Evolutionary conservation across 805 yeast species (phyloP), one percentile per base, ranked within the genome.

Genomic region (Metschnikowia amazonensis): DNA sequence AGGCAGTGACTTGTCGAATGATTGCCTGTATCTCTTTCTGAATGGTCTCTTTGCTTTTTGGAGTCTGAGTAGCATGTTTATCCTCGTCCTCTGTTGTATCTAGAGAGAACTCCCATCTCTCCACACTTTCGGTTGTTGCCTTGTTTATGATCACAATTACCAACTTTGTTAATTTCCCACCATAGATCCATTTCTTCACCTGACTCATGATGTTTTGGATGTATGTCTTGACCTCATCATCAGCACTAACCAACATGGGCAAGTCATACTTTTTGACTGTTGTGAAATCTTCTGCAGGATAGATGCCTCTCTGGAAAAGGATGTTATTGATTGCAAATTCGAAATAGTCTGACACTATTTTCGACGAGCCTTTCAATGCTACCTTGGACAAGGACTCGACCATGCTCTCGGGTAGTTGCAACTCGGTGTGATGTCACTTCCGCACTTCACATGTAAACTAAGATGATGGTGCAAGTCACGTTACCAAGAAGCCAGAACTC

Each of bases 241-340:
- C 95, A 14, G 75, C 75, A 3, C 87, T 79, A 23, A 84, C 77
- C 35, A 90, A 69, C 65, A 90, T 66, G 46, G 82, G 84, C 45
- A 90, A 64, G 17, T 87, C 96, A 64, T 88, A 92, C 60, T 88
- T 89, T 55, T 79, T 76, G 2, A 87, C 89, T 1, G 82, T 73
- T 42, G 76, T 76, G 64, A 92, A 90, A 60, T 89, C 96, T 50
- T 86, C 95, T 3, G 86, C 75, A 0, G 96, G 96, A 57, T 90
- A 90, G 16, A 90, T 82, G 0, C 95, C 96, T 43, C 98, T 69
- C 62, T 92, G 97, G 62, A 84, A 90, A 4, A 92, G 74, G 21
- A 90, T 86, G 39, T 83, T 80, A 59, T 88, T 84, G 43, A 90
- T 82, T 44, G 92, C 79, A 60, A 81, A 87, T 56, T 87, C 86